Conservation (phyloP, 129 eudicot species). For the Rutidosis leptorrhynchoides region DNA sequence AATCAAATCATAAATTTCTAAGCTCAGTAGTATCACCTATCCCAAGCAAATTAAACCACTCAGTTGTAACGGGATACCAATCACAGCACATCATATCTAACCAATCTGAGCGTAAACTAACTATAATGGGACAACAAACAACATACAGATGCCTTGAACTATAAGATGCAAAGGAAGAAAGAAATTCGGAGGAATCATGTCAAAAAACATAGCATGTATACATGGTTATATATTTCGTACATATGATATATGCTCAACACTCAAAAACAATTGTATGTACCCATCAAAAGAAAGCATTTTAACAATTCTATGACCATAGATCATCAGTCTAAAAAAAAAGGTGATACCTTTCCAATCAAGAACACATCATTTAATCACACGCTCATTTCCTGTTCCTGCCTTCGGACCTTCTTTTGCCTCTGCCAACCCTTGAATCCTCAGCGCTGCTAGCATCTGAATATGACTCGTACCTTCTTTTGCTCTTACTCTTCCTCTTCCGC, state of each 20-base stretch:
- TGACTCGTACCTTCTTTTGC: conserved; percentile 43
- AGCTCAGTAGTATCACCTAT: not conserved
- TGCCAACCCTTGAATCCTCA: conserved; percentile 66
- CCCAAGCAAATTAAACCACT: not conserved
- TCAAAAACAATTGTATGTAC: not conserved
- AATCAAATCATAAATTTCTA: not conserved
- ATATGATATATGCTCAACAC: too few relatives aligned
- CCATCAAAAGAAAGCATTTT: not conserved
- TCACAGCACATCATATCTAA: not conserved
- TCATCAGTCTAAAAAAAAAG: not conserved
- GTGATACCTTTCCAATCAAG: conserved; percentile 7
- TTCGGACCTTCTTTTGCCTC: conserved; percentile 54
- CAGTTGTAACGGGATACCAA: not conserved
- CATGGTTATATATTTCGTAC: not conserved
- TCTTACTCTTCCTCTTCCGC: conserved; percentile 54
- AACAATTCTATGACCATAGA: conserved; percentile 1
- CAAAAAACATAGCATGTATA: not conserved
- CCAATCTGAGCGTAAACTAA: not conserved
- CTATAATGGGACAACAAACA: not conserved
- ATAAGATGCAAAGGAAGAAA: not conserved
- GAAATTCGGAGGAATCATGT: not conserved
- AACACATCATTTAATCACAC: not conserved
- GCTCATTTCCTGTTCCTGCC: conserved; percentile 56
- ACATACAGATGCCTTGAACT: not conserved
- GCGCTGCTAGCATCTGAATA: conserved; percentile 56